Evolutionary conservation across 2,329 filamentous ascomycete genomes (phyloP).

Genomic region (Stagonosporopsis cucurbitacearum): DNA sequence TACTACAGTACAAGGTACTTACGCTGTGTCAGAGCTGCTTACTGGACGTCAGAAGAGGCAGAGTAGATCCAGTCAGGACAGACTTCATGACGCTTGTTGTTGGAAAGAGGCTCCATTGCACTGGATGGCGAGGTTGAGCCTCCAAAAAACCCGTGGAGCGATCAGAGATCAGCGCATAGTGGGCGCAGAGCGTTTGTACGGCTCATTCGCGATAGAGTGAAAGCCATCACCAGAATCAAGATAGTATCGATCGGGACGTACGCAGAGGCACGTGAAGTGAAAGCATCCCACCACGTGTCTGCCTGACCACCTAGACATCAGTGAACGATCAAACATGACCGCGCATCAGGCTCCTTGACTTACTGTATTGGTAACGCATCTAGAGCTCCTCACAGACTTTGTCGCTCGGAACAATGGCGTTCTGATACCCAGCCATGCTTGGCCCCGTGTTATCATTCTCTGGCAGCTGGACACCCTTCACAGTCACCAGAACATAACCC

Average conservation of each 20-base stretch:
- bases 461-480: constrained; percentile 3
- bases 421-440: constrained; percentile 1
- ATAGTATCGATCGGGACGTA: not conserved
- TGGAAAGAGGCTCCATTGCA: not conserved
- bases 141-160: not conserved
- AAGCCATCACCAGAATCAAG: not conserved
- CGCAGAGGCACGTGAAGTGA: not conserved
- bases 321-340: not conserved
- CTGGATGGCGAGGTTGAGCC: not conserved
- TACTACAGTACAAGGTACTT: not conserved
- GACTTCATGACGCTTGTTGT: not conserved
- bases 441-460: constrained; percentile 5
- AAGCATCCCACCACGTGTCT: not conserved
- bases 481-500: constrained; percentile 1
- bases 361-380: not conserved
- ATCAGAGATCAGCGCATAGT: not conserved
- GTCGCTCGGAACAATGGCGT: not conserved
- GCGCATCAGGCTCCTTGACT: not conserved
- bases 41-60: constrained; percentile 5
- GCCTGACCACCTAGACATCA: not conserved
- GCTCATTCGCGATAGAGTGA: not conserved
- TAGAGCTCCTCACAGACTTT: constrained; percentile 3
- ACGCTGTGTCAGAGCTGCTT: not conserved
- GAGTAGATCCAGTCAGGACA: constrained; percentile 13
- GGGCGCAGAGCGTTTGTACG: not conserved